phyloP scores from a whole-genome alignment of 2,329 filamentous ascomycete species.

The Colletotrichum cordylinicola region DNA sequence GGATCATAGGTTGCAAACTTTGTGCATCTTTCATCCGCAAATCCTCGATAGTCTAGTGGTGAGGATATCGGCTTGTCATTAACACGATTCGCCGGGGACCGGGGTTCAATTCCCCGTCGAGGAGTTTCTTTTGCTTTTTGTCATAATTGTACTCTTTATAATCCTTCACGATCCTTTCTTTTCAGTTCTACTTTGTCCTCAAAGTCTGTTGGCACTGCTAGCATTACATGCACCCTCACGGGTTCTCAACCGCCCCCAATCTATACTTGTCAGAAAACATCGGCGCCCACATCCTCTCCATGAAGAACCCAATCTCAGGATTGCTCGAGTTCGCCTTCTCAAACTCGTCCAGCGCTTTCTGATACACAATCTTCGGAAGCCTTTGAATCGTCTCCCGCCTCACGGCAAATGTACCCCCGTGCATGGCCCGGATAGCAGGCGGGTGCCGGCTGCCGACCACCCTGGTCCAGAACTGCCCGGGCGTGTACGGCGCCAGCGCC shows the following conservation, averaged over 20 bases:
- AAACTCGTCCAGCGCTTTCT: constrained; percentile 14
- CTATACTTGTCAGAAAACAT: constrained; percentile 20
- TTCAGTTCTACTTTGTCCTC: background rate
- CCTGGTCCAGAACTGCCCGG: constrained; percentile 15
- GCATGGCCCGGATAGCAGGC: constrained; percentile 20
- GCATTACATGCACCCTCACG: background rate
- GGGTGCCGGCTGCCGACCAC: constrained; percentile 12
- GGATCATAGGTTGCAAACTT: too few species aligned
- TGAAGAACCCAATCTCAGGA: constrained; percentile 22
- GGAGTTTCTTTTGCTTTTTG: background rate
- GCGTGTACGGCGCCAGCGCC: constrained; percentile 8
- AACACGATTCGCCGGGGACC: background rate
- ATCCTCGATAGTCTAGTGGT: constrained; percentile 10
- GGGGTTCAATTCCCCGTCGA: constrained; percentile 10
- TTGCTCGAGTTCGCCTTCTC: constrained; percentile 17
- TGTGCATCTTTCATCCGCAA: background rate
- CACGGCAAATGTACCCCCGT: constrained; percentile 20
- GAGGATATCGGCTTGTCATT: constrained; percentile 14
- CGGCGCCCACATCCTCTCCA: constrained; percentile 25
- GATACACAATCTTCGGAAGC: constrained; percentile 6
- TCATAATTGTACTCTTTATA: background rate
- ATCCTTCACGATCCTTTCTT: background rate
- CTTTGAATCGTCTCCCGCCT: constrained; percentile 14
- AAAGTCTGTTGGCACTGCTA: background rate
- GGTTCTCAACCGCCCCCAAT: background rate